phyloP scores from a whole-genome alignment of 2,329 filamentous ascomycete genomes.

The Sordariomycetes sp. region DNA sequence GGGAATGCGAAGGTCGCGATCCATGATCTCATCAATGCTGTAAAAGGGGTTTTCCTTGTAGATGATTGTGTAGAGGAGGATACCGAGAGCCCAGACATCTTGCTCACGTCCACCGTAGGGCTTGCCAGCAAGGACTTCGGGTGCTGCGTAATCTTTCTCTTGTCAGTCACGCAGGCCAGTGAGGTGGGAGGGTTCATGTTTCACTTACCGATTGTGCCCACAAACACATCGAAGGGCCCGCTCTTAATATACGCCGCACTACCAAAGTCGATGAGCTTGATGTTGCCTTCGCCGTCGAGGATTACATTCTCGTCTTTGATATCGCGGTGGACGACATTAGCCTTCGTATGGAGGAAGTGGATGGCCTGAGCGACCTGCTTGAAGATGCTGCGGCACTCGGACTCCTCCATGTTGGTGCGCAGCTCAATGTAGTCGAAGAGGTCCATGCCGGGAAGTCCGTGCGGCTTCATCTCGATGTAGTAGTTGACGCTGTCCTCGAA shows the following conservation, averaged over 20 bases:
- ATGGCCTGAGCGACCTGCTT: constrained; percentile 84
- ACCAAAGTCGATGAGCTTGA: constrained; percentile 97
- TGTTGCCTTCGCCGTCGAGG: constrained; percentile 85
- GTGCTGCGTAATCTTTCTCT: constrained; percentile 80
- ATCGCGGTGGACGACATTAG: constrained; percentile 88
- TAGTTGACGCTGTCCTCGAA: constrained; percentile 84
- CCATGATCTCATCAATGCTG: constrained; percentile 98
- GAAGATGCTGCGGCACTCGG: constrained; percentile 90
- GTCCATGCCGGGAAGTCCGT: constrained; percentile 94
- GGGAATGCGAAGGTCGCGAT: constrained; percentile 85
- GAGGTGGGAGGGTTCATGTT: too few species aligned
- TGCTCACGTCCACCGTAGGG: constrained; percentile 94
- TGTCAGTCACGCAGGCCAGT: background rate
- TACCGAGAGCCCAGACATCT: constrained; percentile 96
- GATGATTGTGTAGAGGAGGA: constrained; percentile 94
- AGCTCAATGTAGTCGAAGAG: constrained; percentile 98
- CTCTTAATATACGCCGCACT: constrained; percentile 98
- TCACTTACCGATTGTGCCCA: constrained; percentile 85
- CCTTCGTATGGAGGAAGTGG: constrained; percentile 84
- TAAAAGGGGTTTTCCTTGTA: constrained; percentile 99
- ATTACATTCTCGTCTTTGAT: constrained; percentile 99
- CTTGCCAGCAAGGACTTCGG: constrained; percentile 89
- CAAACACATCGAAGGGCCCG: constrained; percentile 97
- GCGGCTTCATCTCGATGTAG: constrained; percentile 97
- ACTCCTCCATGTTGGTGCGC: constrained; percentile 90